These are phyloP conservation scores for Psilocybe sp. DNA, from an alignment of 768 basidiomycete species.

Conservation along the genomic window DNA sequence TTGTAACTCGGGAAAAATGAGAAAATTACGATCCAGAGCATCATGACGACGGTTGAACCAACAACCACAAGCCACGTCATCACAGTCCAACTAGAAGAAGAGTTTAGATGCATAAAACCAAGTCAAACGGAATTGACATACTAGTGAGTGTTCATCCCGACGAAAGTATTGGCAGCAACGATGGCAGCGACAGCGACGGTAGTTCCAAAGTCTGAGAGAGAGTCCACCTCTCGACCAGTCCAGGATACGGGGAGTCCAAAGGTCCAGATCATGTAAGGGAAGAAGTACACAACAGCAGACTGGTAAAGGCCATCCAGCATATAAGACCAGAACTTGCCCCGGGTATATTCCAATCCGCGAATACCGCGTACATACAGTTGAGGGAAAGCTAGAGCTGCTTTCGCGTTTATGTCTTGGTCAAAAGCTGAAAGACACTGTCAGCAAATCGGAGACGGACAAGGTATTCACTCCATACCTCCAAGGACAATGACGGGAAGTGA, in stretches of 20 bases:
- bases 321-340: slow-evolving; percentile 89
- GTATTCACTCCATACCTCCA: slow-evolving; percentile 56
- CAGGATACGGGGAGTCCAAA: slow-evolving; percentile 64
- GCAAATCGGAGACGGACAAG: neutral
- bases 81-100: slow-evolving; percentile 64
- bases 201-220: slow-evolving; percentile 86
- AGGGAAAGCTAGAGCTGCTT: slow-evolving; percentile 88
- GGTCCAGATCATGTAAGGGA: slow-evolving; percentile 77
- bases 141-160: slow-evolving; percentile 89
- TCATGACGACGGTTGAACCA: slow-evolving; percentile 78
- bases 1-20: slow-evolving; percentile 74
- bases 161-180: slow-evolving; percentile 83
- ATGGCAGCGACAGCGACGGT: slow-evolving; percentile 88
- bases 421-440: slow-evolving; percentile 52
- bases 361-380: slow-evolving; percentile 96
- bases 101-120: slow-evolving; percentile 6
- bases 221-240: slow-evolving; percentile 78
- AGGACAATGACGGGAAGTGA: slow-evolving; percentile 89
- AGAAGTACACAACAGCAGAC: slow-evolving; percentile 80
- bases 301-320: slow-evolving; percentile 96
- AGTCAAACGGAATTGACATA: slow-evolving; percentile 39
- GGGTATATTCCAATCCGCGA: slow-evolving; percentile 89
- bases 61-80: slow-evolving; percentile 82
- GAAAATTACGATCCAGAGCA: slow-evolving; percentile 87
- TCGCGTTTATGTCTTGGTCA: slow-evolving; percentile 92